phyloP scores from a whole-genome alignment of 78 protist species.

The Dictyostelium brefeldianum region DNA sequence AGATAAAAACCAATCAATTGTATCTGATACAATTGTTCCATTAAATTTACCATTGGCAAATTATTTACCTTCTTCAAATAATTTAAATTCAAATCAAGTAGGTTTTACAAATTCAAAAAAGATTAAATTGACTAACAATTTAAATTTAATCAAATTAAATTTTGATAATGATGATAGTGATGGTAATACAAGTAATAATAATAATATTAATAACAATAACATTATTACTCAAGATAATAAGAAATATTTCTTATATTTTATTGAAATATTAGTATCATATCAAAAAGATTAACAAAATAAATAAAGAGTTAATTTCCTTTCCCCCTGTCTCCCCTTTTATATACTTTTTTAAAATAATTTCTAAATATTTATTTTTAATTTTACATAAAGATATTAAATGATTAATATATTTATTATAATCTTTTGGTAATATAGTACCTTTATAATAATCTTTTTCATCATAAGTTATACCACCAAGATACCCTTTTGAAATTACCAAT shows the following conservation, averaged over 20 bases:
- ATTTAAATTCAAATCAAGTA: neutral
- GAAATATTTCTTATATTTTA: neutral
- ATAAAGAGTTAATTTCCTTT: too few relatives aligned
- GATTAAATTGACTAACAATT: neutral
- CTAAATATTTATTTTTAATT: too few relatives aligned
- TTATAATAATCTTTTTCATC: too few relatives aligned
- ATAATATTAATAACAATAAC: too few relatives aligned
- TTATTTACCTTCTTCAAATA: conserved; percentile 3
- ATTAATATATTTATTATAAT: too few relatives aligned
- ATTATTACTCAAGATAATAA: neutral
- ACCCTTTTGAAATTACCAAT: too few relatives aligned
- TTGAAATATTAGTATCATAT: conserved; percentile 2
- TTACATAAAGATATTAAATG: too few relatives aligned
- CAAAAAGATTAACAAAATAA: neutral
- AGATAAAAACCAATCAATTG: neutral
- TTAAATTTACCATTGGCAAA: neutral
- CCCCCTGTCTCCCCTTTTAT: too few relatives aligned
- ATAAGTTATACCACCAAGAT: too few relatives aligned
- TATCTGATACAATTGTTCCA: neutral
- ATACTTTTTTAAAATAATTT: too few relatives aligned
- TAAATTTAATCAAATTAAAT: neutral
- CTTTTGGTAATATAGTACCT: too few relatives aligned
- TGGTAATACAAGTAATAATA: too few relatives aligned
- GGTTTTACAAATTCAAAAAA: conserved; percentile 5
- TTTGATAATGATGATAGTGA: neutral